Conservation (phyloP, 2,329 filamentous ascomycete genomes). For the Neoscytalidium dimidiatum region DNA sequence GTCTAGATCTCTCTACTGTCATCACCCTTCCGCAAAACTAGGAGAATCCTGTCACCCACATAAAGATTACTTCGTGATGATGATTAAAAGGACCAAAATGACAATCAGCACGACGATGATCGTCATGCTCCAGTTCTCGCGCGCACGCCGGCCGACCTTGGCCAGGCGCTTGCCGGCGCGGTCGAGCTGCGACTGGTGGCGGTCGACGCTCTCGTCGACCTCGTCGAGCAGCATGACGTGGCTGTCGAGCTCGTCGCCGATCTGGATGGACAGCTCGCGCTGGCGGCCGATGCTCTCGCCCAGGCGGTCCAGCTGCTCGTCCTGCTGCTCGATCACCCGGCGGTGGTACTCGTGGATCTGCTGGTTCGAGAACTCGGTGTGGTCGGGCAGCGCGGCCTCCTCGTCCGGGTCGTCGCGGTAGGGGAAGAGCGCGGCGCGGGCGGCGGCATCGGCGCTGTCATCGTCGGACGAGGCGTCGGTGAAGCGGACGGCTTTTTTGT, state of each 20-base stretch:
- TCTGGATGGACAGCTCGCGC: constrained; percentile 90
- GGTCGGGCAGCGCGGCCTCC: constrained; percentile 47
- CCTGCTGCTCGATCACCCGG: constrained; percentile 81
- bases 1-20: not conserved
- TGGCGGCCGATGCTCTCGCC: constrained; percentile 87
- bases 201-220: constrained; percentile 77
- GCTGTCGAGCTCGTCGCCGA: constrained; percentile 91
- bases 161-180: constrained; percentile 73
- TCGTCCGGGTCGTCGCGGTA: constrained; percentile 70
- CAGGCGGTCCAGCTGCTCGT: constrained; percentile 85
- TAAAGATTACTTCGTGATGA: constrained; percentile 67
- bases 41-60: not conserved
- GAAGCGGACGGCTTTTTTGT: constrained; percentile 80
- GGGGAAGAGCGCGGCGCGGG: constrained; percentile 63
- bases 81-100: constrained; percentile 78
- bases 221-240: constrained; percentile 90
- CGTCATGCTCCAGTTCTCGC: constrained; percentile 86
- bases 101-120: constrained; percentile 79
- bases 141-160: constrained; percentile 70
- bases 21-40: not conserved
- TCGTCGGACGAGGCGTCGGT: constrained; percentile 55
- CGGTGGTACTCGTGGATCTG: constrained; percentile 86
- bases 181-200: constrained; percentile 75
- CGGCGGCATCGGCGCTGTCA: constrained; percentile 50
- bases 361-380: constrained; percentile 68